phyloP scores from a whole-genome alignment of 2,329 filamentous ascomycete species.

The Colletotrichum sp. region DNA sequence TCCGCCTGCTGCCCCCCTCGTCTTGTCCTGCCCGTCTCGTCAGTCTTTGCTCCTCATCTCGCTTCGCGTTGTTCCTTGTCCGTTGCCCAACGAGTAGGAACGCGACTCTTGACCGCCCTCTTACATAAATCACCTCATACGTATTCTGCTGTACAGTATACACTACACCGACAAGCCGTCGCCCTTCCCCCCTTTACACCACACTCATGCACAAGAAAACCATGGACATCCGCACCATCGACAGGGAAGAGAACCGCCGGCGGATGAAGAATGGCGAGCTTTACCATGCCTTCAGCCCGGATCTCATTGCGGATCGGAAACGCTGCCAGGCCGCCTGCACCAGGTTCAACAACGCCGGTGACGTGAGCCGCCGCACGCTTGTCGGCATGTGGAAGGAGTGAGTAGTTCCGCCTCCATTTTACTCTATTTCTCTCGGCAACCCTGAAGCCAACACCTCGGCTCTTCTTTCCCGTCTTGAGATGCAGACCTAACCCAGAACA shows the following conservation, averaged over 20 bases:
- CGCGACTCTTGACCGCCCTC: not conserved
- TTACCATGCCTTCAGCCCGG: constrained; percentile 75
- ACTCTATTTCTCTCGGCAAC: not conserved
- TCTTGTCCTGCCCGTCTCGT: not conserved
- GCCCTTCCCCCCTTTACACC: not conserved
- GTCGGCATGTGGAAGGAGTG: constrained; percentile 77
- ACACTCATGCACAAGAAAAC: not conserved
- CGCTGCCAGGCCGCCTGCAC: constrained; percentile 66
- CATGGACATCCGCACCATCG: constrained; percentile 30
- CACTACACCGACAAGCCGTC: not conserved
- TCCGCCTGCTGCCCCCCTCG: not conserved
- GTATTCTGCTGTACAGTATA: not conserved
- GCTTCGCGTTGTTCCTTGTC: not conserved
- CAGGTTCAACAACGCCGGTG: constrained; percentile 67
- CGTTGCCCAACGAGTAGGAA: not conserved
- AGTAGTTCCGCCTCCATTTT: constrained; percentile 32
- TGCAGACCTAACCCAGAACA: constrained; percentile 33
- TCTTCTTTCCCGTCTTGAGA: not conserved
- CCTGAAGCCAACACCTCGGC: not conserved
- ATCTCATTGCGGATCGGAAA: constrained; percentile 66
- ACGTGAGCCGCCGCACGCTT: constrained; percentile 63
- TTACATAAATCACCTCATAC: not conserved
- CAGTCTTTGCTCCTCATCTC: not conserved
- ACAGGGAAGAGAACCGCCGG: constrained; percentile 51
- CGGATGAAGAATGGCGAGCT: constrained; percentile 73